phyloP scores from a whole-genome alignment of 2,329 filamentous ascomycete species.

The Ampelomyces quisqualis region DNA sequence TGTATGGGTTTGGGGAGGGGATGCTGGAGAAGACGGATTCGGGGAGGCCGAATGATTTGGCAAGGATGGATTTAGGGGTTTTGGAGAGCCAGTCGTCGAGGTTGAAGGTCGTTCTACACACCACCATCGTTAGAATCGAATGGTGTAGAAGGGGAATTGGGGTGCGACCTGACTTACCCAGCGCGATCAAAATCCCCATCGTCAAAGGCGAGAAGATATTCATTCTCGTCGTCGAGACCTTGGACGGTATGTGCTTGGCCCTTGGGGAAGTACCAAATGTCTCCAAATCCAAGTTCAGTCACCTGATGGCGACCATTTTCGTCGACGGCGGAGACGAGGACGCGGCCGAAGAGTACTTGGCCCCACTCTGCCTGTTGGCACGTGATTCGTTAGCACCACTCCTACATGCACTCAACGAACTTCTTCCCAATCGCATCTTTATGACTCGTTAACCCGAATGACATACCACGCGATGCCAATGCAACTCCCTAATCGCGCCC shows the following conservation, averaged over 20 bases:
- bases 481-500: constrained; percentile 66
- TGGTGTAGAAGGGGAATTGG: background rate
- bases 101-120: constrained; percentile 65
- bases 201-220: constrained; percentile 67
- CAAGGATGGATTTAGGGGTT: constrained; percentile 63
- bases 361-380: constrained; percentile 66
- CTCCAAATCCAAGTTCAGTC: constrained; percentile 60
- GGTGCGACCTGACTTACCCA: constrained; percentile 48
- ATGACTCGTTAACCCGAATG: too few relatives aligned
- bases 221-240: constrained; percentile 65
- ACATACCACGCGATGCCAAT: constrained; percentile 67
- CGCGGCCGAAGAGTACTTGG: constrained; percentile 59
- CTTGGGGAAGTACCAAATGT: constrained; percentile 70
- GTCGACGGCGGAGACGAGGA: constrained; percentile 62
- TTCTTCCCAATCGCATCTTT: too few relatives aligned
- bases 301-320: constrained; percentile 60
- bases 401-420: too few relatives aligned
- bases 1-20: constrained; percentile 61
- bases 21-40: constrained; percentile 61
- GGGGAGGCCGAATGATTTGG: constrained; percentile 68
- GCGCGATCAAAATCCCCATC: constrained; percentile 65
- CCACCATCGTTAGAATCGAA: background rate
- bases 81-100: constrained; percentile 70
- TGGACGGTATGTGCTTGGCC: constrained; percentile 65
- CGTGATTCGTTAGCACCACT: constrained; percentile 3